A percentile compares a stretch with the other conserved stretches of the same genome.
Conservation (phyloP, 2,329 filamentous ascomycete species). For the Penicillium palitans region DNA sequence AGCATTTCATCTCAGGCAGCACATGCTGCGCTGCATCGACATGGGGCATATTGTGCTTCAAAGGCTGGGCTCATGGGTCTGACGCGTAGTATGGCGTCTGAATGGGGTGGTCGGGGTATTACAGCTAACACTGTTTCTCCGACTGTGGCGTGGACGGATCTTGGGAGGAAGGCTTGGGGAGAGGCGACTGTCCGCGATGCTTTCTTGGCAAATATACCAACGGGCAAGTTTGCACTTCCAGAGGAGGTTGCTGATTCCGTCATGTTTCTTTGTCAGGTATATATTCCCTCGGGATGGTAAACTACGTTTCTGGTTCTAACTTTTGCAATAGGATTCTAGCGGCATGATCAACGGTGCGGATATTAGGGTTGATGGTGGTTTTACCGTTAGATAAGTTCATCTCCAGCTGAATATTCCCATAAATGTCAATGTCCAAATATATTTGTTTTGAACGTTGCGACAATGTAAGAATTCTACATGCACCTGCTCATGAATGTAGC, state of each 20-base stretch:
- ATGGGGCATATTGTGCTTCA: conserved; percentile 52
- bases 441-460: too few species aligned
- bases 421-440: too few species aligned
- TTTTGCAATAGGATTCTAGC: conserved; percentile 36
- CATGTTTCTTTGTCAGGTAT: conserved; percentile 41
- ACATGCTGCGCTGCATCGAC: conserved; percentile 47
- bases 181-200: conserved; percentile 37
- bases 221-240: conserved; percentile 42
- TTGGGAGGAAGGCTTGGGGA: conserved; percentile 48
- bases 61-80: conserved; percentile 49
- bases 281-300: background rate
- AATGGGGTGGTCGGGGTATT: conserved; percentile 50
- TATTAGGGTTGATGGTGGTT: conserved; percentile 43
- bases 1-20: conserved; percentile 51
- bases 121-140: conserved; percentile 50
- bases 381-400: conserved; percentile 35
- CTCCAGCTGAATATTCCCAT: too few species aligned
- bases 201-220: conserved; percentile 42
- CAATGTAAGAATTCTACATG: too few species aligned
- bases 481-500: too few species aligned
- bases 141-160: conserved; percentile 49
- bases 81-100: conserved; percentile 49
- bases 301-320: background rate
- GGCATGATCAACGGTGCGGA: conserved; percentile 46
- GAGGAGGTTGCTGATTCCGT: conserved; percentile 44